Base-by-base conservation (phyloP, 306 rosid species). In the Begonia loranthoides region DNA sequence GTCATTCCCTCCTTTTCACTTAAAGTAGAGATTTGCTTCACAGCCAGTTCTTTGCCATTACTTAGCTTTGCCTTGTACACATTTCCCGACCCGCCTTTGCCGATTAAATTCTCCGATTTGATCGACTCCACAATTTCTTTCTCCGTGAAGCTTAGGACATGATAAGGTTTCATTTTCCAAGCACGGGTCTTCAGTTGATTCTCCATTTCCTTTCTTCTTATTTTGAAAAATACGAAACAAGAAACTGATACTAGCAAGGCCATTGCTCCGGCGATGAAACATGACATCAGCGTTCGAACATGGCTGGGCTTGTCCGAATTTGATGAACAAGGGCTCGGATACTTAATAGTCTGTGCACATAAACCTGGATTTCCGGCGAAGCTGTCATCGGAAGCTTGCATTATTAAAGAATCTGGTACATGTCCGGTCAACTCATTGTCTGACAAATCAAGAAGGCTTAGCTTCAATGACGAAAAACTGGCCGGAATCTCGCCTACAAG, bases 21-120 rank as follows among this genome's bases (percentile, higher is more conserved):
- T 13, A 83, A 45, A 14, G 79, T 61, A 88, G 86, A 81, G 33
- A 84, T 79, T 68, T 88, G 96, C 70, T 84, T 88, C 40, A 84
- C 96, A 0, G 95, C 95, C 3, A 84, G 60, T 61, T 71, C 72
- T 61, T 63, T 73, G 12, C 88, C 95, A 36, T 73, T 67, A 41
- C 69, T 55, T 4, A 84, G 78, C 5, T 52, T 62, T 7, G 56
- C 94, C 59, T 66, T 79, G 76, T 88, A 88, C 39, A 88, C 96
- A 60, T 73, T 76, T 49, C 96, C 96, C 3, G 96, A 88, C 53
- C 96, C 96, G 53, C 96, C 96, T 61, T 71, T 84, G 1, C 95
- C 96, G 17, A 88, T 81, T 67, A 81, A 50, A 38, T 79, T 88
- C 64, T 77, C 84, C 9, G 68, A 57, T 66, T 69, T 79, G 54